Base-by-base conservation (phyloP, 2,329 filamentous ascomycete species). In the Chaetomiaceae sp. region DNA sequence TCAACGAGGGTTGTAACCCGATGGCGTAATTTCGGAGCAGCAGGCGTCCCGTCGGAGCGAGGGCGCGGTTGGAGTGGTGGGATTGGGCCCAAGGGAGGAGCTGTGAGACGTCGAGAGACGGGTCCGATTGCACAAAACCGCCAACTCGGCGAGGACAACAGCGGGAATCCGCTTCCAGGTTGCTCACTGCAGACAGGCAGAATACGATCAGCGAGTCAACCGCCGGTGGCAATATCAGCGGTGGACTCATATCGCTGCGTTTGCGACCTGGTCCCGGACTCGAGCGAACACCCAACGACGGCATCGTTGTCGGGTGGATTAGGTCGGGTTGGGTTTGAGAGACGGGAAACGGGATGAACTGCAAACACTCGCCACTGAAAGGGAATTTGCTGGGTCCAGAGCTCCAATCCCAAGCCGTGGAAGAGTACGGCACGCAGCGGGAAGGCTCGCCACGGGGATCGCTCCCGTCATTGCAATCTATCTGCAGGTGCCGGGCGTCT, bases 191-290 rank as follows among this genome's bases (percentile, higher is more conserved):
- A n/a, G n/a, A n/a, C n/a, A n/a, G n/a, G n/a, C 9, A 20, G 27
- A 48, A 25, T 17, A 14, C 30, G 46, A 42, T 48, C 46, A 27
- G 46, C 46, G 31, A 35, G 39, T 37, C 46, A 27, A 48, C 35
- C 17, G 27, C 12, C 30, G 16, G 21, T 30, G 17, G 13, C 30
- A 21, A 34, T 44, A 44, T 34, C 35, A 23, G 3, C 12, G 17
- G 41, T 33, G 17, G 27, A 27, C 4, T 31, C 27, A 14, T 20
- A 13, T 16, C n/a, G 13, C 20, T 48, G 41, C 12, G 17, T 14
- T 35, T 47, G 21, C 43, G 12, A 27, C 31, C n/a, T 35, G 19
- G 31, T 31, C 34, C 34, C 39, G 42, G 42, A n/a, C n/a, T n/a
- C n/a, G n/a, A n/a, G n/a, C n/a, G n/a, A n/a, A n/a, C n/a, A n/a